Base-by-base conservation (phyloP, 345 rosid species). In the Aethionema arabicum region DNA sequence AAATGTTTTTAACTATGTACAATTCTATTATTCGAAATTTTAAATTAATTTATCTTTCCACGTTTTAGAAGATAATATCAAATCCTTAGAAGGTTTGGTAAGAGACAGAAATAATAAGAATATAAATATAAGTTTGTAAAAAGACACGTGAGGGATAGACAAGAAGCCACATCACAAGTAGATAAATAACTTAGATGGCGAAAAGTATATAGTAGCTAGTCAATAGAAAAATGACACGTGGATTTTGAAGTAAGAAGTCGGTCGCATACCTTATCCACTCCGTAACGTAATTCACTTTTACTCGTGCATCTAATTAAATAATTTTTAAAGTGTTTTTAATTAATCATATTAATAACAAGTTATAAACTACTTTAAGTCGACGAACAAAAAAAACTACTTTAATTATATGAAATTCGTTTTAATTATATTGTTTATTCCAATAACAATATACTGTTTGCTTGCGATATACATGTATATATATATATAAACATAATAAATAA, bases 141-240 rank as follows among this genome's bases (percentile, higher is more conserved):
- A 6, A 7, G 44, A 16, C 67, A 61, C 67, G 67, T 61, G 67
- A 61, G 44, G 38, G 11, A 9, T 46, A 6, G 3, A 7, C 0
- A 3, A 46, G 44, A 46, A 0, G 51, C 51, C 73, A 69, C 57
- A 37, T 61, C 67, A 69, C 44, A 21, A 21, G 0, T 4, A 39
- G 31, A 12, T 7, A 15, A 8, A 36, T 47, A 30, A 58, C 35
- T 35, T 16, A 14, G 39, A 52, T 43, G 60, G 60, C 66, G 31
- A 59, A 67, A 59, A 59, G 54, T 60, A 44, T 52, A 2, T 0
- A 8, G 45, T 0, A 10, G 21, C 27, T 21, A 54, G 39, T 54
- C 63, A 69, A 61, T 54, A 54, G 62, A 63, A 44, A 69, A 51
- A 5, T 53, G 73, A 61, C 73, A 61, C 62, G 73, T 61, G 73